These are phyloP conservation scores for Dothidotthia symphoricarpi DNA, from an alignment of 2,329 filamentous ascomycete genomes.

Conservation along the genomic window DNA sequence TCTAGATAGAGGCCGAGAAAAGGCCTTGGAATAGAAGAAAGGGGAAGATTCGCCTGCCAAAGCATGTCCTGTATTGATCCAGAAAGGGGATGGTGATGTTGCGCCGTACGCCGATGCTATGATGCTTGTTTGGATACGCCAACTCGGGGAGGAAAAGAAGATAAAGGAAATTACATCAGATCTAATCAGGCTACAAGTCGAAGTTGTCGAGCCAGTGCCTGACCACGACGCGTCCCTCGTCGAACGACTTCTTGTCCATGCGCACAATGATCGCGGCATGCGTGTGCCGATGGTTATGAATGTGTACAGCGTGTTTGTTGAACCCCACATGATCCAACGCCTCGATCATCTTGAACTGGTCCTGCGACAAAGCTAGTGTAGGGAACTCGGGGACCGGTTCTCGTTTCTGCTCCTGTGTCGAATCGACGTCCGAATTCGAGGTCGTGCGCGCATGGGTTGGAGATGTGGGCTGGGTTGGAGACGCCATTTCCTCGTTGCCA, in stretches of 20 bases:
- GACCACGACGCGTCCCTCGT: slow-evolving; percentile 75
- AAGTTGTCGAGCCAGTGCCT: slow-evolving; percentile 81
- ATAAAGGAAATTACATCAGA: not conserved
- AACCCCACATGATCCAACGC: slow-evolving; percentile 65
- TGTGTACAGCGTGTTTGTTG: slow-evolving; percentile 64
- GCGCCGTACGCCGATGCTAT: slow-evolving; percentile 12
- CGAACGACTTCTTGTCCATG: slow-evolving; percentile 62
- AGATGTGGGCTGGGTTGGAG: slow-evolving; percentile 22
- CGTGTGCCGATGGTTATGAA: slow-evolving; percentile 70
- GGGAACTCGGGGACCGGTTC: slow-evolving; percentile 54
- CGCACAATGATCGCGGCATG: slow-evolving; percentile 91
- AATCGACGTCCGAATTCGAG: slow-evolving; percentile 21
- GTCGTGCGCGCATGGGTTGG: slow-evolving; percentile 14
- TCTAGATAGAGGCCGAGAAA: no score
- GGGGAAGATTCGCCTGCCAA: no score
- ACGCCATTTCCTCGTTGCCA: slow-evolving; percentile 47
- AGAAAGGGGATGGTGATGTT: no score
- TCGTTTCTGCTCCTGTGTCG: slow-evolving; percentile 30
- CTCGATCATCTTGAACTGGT: slow-evolving; percentile 83
- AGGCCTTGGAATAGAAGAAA: no score
- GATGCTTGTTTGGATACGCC: no score
- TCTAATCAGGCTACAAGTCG: slow-evolving; percentile 35
- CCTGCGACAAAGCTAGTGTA: slow-evolving; percentile 72
- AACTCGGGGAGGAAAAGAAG: not conserved
- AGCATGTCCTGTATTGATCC: no score